Evolutionary conservation across 2,329 filamentous ascomycete species (phyloP).

Genomic region (Aspergillus sp.): DNA sequence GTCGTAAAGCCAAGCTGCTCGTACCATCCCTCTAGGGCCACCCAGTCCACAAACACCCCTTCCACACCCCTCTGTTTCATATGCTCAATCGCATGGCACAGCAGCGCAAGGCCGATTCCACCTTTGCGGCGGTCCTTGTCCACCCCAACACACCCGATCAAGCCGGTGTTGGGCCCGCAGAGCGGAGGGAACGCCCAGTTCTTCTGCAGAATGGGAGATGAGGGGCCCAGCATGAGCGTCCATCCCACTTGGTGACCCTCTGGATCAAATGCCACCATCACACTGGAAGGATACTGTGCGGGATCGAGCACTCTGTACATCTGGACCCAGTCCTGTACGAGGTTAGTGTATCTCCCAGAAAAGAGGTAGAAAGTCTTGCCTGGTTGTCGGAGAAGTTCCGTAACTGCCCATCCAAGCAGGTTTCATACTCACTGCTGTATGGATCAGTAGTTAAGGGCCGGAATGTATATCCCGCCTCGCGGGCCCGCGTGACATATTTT

Average conservation of each 20-base stretch:
- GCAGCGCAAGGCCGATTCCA: conserved; percentile 42
- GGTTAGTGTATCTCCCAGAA: background rate
- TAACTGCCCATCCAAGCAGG: conserved; percentile 38
- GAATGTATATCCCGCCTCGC: conserved; percentile 36
- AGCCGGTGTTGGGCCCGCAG: conserved; percentile 39
- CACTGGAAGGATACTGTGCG: conserved; percentile 34
- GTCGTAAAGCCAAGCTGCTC: conserved; percentile 42
- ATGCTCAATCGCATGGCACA: conserved; percentile 44
- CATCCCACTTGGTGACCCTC: conserved; percentile 42
- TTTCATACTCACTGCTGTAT: conserved; percentile 24
- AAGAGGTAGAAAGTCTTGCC: conserved; percentile 20
- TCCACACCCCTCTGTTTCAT: conserved; percentile 42
- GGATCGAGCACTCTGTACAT: conserved; percentile 38
- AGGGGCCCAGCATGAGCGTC: conserved; percentile 44
- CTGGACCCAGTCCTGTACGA: conserved; percentile 39
- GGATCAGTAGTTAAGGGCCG: conserved; percentile 32
- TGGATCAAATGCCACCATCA: conserved; percentile 42
- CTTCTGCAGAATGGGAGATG: conserved; percentile 26
- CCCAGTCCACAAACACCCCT: conserved; percentile 46
- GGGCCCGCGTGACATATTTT: conserved; percentile 34
- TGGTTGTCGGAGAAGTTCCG: conserved; percentile 38
- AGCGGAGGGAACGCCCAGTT: conserved; percentile 43
- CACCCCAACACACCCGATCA: conserved; percentile 47
- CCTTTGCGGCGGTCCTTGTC: conserved; percentile 35
- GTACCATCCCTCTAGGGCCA: conserved; percentile 44